Evolutionary conservation across 441 rosid genomes (phyloP).

Genomic region (Populus hybrid): DNA sequence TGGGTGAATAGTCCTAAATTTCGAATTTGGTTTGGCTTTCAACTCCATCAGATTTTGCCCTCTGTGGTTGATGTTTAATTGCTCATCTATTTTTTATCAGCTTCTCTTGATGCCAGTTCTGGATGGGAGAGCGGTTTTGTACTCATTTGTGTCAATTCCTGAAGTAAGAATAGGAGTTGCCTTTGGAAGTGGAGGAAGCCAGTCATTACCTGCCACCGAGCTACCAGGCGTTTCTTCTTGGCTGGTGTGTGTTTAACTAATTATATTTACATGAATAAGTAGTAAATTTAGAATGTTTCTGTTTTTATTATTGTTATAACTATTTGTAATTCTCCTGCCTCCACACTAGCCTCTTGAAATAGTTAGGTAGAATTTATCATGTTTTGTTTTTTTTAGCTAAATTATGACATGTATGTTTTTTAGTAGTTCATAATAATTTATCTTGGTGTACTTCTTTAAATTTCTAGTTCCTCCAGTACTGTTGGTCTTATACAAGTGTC

Average conservation of each 20-base stretch:
- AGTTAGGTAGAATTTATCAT: too few relatives aligned
- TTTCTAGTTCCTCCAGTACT: not conserved
- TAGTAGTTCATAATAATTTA: not conserved
- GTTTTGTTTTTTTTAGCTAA: too few relatives aligned
- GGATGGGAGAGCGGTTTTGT: conserved; percentile 78
- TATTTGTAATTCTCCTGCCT: not conserved
- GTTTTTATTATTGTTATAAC: not conserved
- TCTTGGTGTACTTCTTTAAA: not conserved
- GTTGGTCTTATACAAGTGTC: not conserved
- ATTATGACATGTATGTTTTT: not conserved
- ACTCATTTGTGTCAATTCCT: conserved; percentile 77
- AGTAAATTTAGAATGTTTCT: conserved; percentile 4
- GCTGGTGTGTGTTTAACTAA: conserved; percentile 51
- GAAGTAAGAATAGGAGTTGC: conserved; percentile 89
- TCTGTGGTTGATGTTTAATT: conserved; percentile 8
- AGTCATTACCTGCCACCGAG: conserved; percentile 88
- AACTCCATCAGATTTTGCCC: not conserved
- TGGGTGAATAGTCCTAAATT: not conserved
- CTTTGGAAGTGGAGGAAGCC: conserved; percentile 97
- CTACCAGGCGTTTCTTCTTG: conserved; percentile 97
- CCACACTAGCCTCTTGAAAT: too few relatives aligned
- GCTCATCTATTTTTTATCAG: conserved; percentile 39
- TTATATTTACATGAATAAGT: not conserved
- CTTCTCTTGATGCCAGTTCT: conserved; percentile 77
- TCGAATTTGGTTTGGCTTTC: not conserved